phyloP scores from a whole-genome alignment of 2,329 filamentous ascomycete species.

The Alternaria sp. region DNA sequence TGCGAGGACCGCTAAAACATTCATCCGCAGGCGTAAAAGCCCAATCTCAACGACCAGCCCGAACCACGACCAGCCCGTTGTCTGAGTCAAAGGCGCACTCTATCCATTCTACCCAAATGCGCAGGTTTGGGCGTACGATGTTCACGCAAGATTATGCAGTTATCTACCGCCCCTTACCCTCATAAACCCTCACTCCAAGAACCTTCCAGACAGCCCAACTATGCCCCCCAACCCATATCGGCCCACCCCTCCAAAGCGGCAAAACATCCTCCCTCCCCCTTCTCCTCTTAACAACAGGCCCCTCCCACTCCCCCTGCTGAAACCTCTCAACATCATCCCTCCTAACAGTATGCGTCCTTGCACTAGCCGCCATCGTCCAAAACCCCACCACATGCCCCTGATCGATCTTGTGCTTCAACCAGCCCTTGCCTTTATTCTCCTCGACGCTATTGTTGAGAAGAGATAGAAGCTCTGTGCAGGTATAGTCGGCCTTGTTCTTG shows the following conservation, averaged over 20 bases:
- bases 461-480: constrained; percentile 24
- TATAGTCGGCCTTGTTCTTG: constrained; percentile 18
- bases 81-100: not conserved
- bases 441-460: not conserved
- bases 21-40: not conserved
- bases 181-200: constrained; percentile 27
- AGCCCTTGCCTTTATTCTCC: constrained; percentile 11
- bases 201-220: constrained; percentile 29
- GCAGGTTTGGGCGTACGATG: not conserved
- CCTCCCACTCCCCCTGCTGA: constrained; percentile 31
- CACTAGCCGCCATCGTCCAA: constrained; percentile 28
- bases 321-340: constrained; percentile 29
- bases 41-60: no score
- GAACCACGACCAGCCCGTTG: no score
- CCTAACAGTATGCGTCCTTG: constrained; percentile 23
- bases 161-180: constrained; percentile 17
- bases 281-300: constrained; percentile 16
- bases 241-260: constrained; percentile 32
- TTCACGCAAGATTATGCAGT: not conserved
- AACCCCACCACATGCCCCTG: constrained; percentile 30
- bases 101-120: no score
- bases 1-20: not conserved
- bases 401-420: constrained; percentile 23
- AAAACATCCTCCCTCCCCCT: constrained; percentile 20
- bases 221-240: constrained; percentile 24